Evolutionary conservation across 1,284 basidiomycete genomes (phyloP).

Genomic region (Laetiporus sulphureus): DNA sequence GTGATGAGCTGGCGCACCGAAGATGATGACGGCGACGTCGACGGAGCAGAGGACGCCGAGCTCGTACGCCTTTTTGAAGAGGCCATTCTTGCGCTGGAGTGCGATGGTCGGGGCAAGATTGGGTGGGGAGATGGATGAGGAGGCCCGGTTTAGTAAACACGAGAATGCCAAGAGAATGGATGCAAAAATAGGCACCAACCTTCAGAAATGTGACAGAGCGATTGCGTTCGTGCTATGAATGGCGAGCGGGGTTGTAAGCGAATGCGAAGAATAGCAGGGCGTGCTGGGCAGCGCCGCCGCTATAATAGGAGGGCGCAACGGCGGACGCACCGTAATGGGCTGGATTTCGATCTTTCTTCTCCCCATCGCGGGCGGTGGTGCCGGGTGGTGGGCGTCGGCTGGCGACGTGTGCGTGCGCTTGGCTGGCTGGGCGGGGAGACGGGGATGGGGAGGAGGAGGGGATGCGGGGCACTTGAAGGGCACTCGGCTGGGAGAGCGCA

Average conservation of each 20-base stretch:
- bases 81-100: conserved; percentile 73
- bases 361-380: conserved; percentile 47
- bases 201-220: conserved; percentile 89
- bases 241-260: conserved; percentile 22
- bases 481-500: conserved; percentile 11
- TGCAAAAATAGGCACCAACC: conserved; percentile 40
- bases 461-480: conserved; percentile 13
- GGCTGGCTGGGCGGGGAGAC: conserved; percentile 10
- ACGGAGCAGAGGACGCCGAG: conserved; percentile 74
- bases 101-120: conserved; percentile 20
- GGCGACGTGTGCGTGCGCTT: conserved; percentile 1
- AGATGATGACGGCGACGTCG: conserved; percentile 65
- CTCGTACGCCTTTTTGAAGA: conserved; percentile 90
- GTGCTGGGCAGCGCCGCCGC: conserved; percentile 16
- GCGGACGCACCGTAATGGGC: conserved; percentile 64
- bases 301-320: conserved; percentile 15
- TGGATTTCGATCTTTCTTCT: conserved; percentile 88
- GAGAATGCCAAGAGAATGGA: conserved; percentile 26
- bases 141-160: conserved; percentile 28
- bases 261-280: conserved; percentile 16
- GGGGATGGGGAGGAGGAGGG: conserved; percentile 13
- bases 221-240: conserved; percentile 80
- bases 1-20: conserved; percentile 31
- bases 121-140: conserved; percentile 26
- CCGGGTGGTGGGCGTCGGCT: conserved; percentile 5